Evolutionary conservation across 495 filamentous ascomycete genomes (phyloP), one percentile per base, ranked within the genome.

Genomic region (Penicillium paradoxum): DNA sequence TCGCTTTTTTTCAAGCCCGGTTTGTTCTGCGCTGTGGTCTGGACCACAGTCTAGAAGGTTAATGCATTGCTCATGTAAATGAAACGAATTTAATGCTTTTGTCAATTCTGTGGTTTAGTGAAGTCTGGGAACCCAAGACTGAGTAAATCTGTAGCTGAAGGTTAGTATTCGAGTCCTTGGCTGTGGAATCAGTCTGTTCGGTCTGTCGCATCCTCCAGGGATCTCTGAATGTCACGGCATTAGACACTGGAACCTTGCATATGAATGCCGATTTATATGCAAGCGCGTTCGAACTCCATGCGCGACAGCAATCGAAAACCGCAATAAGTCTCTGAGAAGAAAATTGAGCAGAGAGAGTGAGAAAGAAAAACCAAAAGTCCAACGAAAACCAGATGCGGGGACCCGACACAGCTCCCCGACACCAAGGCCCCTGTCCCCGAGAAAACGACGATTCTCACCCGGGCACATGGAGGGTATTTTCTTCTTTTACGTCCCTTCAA

Each of bases 41-140:
- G 56, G 59, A 63, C 54, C 59, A 55, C 55, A 36, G 56, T 49
- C 44, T 53, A 27, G 40, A 50, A 51, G 29, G 54, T 57, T 56
- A 54, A 56, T 64, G 52, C 61, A 64, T 63, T 60, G 48, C 49
- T 54, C 56, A 56, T 64, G 61, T 64, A 64, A 51, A 61, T 64
- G 61, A 64, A 54, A 66, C 55, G 60, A 64, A 60, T 60, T 53
- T 57, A 55, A 61, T 57, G 60, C 50, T 58, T 56, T 63, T 54
- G 47, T 59, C 45, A 50, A 59, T 8, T 56, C 19, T 45, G 37
- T 40, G 49, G 7, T 37, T 55, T 53, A 52, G 45, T 48, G 22
- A n/a, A 60, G 44, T 32, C 27, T 56, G 60, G 53, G 46, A 44
- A 47, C 38, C 40, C 14, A 38, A 21, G 34, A 53, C 44, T 42